Conservation (phyloP, 192 early-diverging fungal genomes). For the Dissophora ornata region DNA sequence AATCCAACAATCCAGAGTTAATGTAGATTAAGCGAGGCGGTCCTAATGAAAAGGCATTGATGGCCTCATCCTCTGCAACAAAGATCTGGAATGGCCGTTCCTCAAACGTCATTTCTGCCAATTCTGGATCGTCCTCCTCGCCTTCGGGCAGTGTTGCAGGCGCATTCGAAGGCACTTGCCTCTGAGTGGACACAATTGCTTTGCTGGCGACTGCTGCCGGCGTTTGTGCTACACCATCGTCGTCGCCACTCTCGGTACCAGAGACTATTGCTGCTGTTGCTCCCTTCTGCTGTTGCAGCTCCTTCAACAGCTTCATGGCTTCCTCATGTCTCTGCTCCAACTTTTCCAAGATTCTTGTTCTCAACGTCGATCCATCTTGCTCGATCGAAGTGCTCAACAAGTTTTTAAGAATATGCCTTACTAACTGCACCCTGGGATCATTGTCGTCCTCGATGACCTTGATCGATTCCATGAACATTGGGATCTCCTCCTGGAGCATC, state of each 20-base stretch:
- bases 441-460: slow-evolving; percentile 23
- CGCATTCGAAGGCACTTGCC: not conserved
- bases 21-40: slow-evolving; percentile 43
- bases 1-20: slow-evolving; percentile 50
- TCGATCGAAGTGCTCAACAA: slow-evolving; percentile 38
- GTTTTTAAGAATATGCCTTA: slow-evolving; percentile 41
- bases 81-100: slow-evolving; percentile 52
- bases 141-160: not conserved
- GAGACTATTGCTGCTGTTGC: not conserved
- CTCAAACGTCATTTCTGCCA: slow-evolving; percentile 21
- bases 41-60: slow-evolving; percentile 54
- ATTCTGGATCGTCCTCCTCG: slow-evolving; percentile 22
- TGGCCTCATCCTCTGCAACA: slow-evolving; percentile 41
- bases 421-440: slow-evolving; percentile 26
- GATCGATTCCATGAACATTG: slow-evolving; percentile 18
- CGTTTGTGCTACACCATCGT: not conserved
- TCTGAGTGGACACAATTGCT: slow-evolving; percentile 29
- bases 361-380: slow-evolving; percentile 41
- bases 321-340: slow-evolving; percentile 37
- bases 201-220: slow-evolving; percentile 5
- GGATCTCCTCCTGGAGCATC: slow-evolving; percentile 48
- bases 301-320: slow-evolving; percentile 18
- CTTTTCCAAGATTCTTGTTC: slow-evolving; percentile 31
- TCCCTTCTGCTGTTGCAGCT: slow-evolving; percentile 4
- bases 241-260: not conserved